These are phyloP conservation scores for Diophrys sp. DNA, from an alignment of 73 alveolate genomes.

Conservation along the genomic window DNA sequence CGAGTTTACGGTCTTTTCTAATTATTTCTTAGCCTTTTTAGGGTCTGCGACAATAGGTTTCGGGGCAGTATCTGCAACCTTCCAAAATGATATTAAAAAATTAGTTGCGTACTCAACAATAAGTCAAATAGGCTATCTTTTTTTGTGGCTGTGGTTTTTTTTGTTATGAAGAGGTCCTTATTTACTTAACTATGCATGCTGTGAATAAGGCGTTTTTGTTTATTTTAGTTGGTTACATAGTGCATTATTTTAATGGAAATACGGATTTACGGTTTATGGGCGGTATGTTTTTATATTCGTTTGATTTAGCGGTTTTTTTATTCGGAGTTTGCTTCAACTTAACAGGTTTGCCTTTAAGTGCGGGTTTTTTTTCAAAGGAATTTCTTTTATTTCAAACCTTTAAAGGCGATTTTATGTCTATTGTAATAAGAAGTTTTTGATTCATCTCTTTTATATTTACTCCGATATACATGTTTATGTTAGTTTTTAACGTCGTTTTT, in stretches of 20 bases:
- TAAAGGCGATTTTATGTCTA: not conserved
- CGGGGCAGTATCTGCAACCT: constrained; percentile 20
- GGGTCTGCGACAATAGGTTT: constrained; percentile 17
- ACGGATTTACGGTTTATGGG: constrained; percentile 33
- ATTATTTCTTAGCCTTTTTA: constrained; percentile 13
- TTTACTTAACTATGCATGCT: constrained; percentile 27
- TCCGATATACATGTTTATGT: constrained; percentile 22
- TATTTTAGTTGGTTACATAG: constrained; percentile 19
- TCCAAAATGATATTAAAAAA: constrained; percentile 31
- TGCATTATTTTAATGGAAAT: constrained; percentile 20
- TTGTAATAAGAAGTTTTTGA: constrained; percentile 6
- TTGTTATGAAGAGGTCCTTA: constrained; percentile 18
- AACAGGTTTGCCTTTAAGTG: constrained; percentile 17
- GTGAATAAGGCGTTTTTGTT: constrained; percentile 25
- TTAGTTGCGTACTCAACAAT: constrained; percentile 26
- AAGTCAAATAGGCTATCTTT: constrained; percentile 33
- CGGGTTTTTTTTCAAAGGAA: constrained; percentile 25
- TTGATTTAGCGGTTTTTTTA: constrained; percentile 13
- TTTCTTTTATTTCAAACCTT: constrained; percentile 16
- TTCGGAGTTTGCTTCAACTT: constrained; percentile 9
- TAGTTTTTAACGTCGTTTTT: not conserved
- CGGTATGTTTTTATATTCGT: constrained; percentile 13
- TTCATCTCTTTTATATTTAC: constrained; percentile 13
- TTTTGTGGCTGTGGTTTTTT: constrained; percentile 34
- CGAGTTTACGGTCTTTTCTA: constrained; percentile 7